phyloP scores from a whole-genome alignment of 2,329 filamentous ascomycete genomes.

The Colletotrichum filicis region DNA sequence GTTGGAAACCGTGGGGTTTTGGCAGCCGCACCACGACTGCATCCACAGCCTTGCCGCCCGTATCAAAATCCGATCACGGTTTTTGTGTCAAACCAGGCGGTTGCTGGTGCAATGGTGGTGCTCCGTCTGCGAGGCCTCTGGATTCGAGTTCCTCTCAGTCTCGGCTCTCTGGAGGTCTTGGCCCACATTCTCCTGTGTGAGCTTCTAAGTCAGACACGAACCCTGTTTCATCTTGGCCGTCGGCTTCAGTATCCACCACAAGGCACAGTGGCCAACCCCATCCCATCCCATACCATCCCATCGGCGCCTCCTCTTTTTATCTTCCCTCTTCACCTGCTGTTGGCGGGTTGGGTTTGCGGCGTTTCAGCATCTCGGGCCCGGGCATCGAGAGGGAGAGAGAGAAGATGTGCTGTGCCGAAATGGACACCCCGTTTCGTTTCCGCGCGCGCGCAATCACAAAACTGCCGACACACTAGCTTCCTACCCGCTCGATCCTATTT shows the following conservation, averaged over 20 bases:
- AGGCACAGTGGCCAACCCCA: no score
- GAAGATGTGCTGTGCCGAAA: not conserved
- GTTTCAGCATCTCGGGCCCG: slow-evolving; percentile 26
- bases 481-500: not conserved
- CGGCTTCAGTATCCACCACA: not conserved
- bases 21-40: not conserved
- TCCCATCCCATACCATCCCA: not conserved
- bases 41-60: not conserved
- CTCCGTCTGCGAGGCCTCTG: slow-evolving; percentile 8
- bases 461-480: slow-evolving; percentile 6
- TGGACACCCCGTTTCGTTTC: slow-evolving; percentile 25
- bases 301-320: not conserved
- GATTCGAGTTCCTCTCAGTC: no score
- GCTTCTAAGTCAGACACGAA: slow-evolving; percentile 31
- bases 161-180: not conserved
- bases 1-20: not conserved
- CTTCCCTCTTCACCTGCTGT: not conserved
- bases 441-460: not conserved
- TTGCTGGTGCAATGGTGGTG: not conserved
- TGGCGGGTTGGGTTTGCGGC: slow-evolving; percentile 6
- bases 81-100: not conserved
- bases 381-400: not conserved
- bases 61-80: not conserved
- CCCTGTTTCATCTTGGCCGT: slow-evolving; percentile 24
- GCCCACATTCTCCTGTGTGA: slow-evolving; percentile 33